A percentile compares a stretch with the other conserved stretches of the same genome.
phyloP scores from a whole-genome alignment of 1,139 yeast species.

The Candida anutae region DNA sequence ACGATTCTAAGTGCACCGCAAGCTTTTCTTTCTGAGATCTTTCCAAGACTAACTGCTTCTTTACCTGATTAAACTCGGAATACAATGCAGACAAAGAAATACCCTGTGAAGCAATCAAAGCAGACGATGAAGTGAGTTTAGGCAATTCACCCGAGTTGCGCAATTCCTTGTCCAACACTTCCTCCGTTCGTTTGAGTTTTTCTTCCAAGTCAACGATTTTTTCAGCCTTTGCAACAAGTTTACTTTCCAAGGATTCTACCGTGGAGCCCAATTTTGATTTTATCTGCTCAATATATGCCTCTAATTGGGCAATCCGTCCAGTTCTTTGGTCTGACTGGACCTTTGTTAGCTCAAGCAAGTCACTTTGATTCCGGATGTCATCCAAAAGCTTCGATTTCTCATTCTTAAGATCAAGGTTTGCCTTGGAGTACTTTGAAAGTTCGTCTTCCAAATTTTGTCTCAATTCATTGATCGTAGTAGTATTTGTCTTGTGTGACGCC shows the following conservation, averaged over 20 bases:
- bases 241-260: constrained; percentile 15
- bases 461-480: constrained; percentile 18
- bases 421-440: constrained; percentile 26
- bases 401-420: constrained; percentile 19
- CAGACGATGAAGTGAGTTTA: constrained; percentile 28
- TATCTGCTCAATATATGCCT: constrained; percentile 35
- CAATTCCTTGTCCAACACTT: constrained; percentile 33
- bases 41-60: constrained; percentile 63
- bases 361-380: constrained; percentile 60
- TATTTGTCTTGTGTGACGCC: constrained; percentile 9
- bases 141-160: constrained; percentile 36
- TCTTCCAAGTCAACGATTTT: constrained; percentile 26
- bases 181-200: constrained; percentile 32
- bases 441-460: constrained; percentile 39
- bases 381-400: constrained; percentile 48
- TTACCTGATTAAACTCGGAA: constrained; percentile 58
- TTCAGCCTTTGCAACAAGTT: constrained; percentile 25
- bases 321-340: constrained; percentile 39
- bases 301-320: constrained; percentile 42
- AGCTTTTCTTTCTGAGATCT: constrained; percentile 63
- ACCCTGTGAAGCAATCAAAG: constrained; percentile 44
- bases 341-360: constrained; percentile 53
- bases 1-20: constrained; percentile 61
- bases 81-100: constrained; percentile 63
- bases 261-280: constrained; percentile 28